Base-by-base conservation (phyloP, 306 rosid genomes). In the Dryas alaskensis region DNA sequence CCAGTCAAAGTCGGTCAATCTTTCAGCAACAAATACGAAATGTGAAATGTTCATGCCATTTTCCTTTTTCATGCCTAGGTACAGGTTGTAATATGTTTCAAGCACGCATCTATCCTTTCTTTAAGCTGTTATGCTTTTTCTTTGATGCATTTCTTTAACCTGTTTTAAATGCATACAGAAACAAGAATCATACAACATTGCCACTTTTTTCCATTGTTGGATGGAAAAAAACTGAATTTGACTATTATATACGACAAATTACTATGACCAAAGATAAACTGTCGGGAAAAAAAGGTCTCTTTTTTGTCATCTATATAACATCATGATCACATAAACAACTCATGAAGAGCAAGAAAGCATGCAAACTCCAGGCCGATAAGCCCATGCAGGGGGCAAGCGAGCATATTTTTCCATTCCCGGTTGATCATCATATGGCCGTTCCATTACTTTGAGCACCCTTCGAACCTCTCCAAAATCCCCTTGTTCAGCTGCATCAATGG, bases 361-460 rank as follows among this genome's bases (percentile, higher is more conserved):
- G 83, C 99, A 82, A 43, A 92, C 99, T 37, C 99, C 99, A 19
- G 99, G 99, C 49, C 99, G 80, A 81, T 95, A 95, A 42, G 99
- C 99, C 99, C 99, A 95, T 10, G 99, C 98, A 0, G 99, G 99
- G 48, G 99, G 99, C 73, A 95, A 83, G 60, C 98, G 96, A 67
- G 99, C 98, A 77, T 95, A 92, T 73, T 90, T 95, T 78, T 95
- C 99, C 99, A 95, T 95, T 84, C 93, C 98, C 0, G 98, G 98
- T 84, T 92, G 99, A 71, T 90, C 98, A 61, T 95, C 99, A 70
- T 75, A 95, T 10, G 99, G 99, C 40, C 85, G 86, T 79, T 95
- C 98, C 85, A 95, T 79, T 76, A 95, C 73, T 73, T 92, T 88
- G 40, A 95, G 98, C 80, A 95, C 60, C 80, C 93, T 84, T 9